Percentiles rank a stretch among this genome's conserved stretches.
phyloP scores from a whole-genome alignment of 2,329 filamentous ascomycete genomes.

The Penicillium sp. region DNA sequence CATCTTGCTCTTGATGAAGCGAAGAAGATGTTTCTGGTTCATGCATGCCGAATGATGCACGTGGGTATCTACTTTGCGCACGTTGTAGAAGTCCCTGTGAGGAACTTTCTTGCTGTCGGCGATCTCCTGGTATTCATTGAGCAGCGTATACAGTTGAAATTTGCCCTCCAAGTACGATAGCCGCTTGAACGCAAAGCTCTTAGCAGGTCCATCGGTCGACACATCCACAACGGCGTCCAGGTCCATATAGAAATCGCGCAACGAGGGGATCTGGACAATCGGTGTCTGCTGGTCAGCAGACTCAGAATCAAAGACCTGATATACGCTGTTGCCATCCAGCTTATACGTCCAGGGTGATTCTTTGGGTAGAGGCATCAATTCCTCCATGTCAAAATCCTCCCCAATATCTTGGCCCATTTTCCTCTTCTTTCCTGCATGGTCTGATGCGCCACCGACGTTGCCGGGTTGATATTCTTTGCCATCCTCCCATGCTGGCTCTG shows the following conservation, averaged over 20 bases:
- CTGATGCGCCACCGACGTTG: constrained; percentile 37
- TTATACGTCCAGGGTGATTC: constrained; percentile 70
- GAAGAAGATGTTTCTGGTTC: constrained; percentile 97
- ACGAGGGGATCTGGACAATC: constrained; percentile 79
- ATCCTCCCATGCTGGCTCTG: constrained; percentile 83
- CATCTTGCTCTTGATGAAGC: constrained; percentile 99
- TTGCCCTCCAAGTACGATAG: constrained; percentile 95
- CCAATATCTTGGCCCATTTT: constrained; percentile 90
- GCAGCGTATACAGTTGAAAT: constrained; percentile 86
- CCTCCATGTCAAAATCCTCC: constrained; percentile 82
- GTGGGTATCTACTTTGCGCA: constrained; percentile 97
- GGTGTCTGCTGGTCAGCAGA: constrained; percentile 64
- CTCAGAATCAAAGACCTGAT: constrained; percentile 79
- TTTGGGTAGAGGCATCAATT: constrained; percentile 70
- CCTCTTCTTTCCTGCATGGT: constrained; percentile 58
- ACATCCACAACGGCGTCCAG: constrained; percentile 80
- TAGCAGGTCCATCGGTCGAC: constrained; percentile 93
- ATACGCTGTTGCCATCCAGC: constrained; percentile 81
- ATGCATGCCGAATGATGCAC: constrained; percentile 99
- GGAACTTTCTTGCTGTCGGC: constrained; percentile 97
- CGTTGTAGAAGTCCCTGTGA: constrained; percentile 98
- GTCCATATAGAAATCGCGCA: constrained; percentile 95
- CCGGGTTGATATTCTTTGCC: constrained; percentile 47
- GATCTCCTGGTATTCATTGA: constrained; percentile 97
- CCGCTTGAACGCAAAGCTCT: constrained; percentile 93